Evolutionary conservation across 805 yeast species (phyloP).

Genomic region (Spathaspora girioi): DNA sequence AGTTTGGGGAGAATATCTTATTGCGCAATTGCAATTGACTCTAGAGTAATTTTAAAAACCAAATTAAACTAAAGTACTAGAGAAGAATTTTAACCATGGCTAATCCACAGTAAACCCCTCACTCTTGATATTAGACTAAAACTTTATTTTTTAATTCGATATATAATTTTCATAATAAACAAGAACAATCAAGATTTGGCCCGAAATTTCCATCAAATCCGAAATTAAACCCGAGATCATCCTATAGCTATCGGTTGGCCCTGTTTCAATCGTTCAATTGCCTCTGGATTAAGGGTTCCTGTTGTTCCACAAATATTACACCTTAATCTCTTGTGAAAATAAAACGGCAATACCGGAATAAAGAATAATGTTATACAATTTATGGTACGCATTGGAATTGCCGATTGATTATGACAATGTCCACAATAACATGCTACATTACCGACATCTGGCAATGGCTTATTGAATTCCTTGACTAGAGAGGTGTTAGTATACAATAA

Average conservation of each 20-base stretch:
- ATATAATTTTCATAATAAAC: background rate
- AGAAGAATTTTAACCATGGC: no score
- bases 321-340: conserved; percentile 47
- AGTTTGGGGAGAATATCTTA: no score
- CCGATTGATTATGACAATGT: conserved; percentile 56
- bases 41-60: no score
- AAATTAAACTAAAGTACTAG: no score
- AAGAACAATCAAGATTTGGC: background rate
- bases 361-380: conserved; percentile 54
- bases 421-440: conserved; percentile 45
- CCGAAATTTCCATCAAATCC: background rate
- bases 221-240: conserved; percentile 2
- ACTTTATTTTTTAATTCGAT: background rate
- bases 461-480: conserved; percentile 32
- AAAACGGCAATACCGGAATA: conserved; percentile 52
- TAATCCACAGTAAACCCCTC: no score
- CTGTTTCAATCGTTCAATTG: conserved; percentile 19
- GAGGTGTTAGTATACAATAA: conserved; percentile 7
- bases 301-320: conserved; percentile 50
- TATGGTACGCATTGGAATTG: conserved; percentile 47
- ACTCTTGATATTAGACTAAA: no score
- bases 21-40: no score
- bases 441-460: conserved; percentile 28
- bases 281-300: conserved; percentile 23
- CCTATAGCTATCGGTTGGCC: conserved; percentile 37